Evolutionary conservation across 441 rosid species (phyloP), one percentile per base, ranked within the genome.

Genomic region (Pelargonium myrrhifolium): DNA sequence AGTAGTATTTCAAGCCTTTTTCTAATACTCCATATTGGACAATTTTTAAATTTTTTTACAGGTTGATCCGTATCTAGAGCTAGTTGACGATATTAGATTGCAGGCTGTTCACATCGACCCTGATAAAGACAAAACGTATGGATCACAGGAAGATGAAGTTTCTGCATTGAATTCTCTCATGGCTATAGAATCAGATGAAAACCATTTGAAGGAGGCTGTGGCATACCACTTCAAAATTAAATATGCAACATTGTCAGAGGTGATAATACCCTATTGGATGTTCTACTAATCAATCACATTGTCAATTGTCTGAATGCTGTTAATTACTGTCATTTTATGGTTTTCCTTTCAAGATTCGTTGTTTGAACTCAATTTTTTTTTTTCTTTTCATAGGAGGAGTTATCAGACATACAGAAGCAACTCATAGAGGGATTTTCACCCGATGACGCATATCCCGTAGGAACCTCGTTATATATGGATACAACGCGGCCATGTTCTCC

Each of bases 401-500:
- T 85, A 70, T 76, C 77, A 28, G 77, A 69, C 72, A 78, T 89
- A 70, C 88, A 84, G 81, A 69, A 76, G 64, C 92, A 85, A 79
- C 80, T 91, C 66, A 68, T 75, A 62, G 74, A 86, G 73, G 89
- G 80, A 12, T 93, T 90, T 85, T 83, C 85, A 51, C 87, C 85
- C 62, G 95, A 91, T 72, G 97, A 91, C 79, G 81, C 83, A 65
- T 93, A 87, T 75, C 96, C 95, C 40, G 71, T 84, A 6, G 97
- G 95, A 73, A 86, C 84, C 72, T 87, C 90, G 17, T 75, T 86
- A 74, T 86, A 84, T 78, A 72, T 87, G 90, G 94, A 89, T 74
- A 90, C 97, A 68, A 89, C 95, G 66, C 80, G 81, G 78, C 93
- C 90, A 9, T 79, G 87, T 75, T 89, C 97, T 69, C 96, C 98